Conservation (phyloP, 1,284 basidiomycete species). For the Coniophora puteana region DNA sequence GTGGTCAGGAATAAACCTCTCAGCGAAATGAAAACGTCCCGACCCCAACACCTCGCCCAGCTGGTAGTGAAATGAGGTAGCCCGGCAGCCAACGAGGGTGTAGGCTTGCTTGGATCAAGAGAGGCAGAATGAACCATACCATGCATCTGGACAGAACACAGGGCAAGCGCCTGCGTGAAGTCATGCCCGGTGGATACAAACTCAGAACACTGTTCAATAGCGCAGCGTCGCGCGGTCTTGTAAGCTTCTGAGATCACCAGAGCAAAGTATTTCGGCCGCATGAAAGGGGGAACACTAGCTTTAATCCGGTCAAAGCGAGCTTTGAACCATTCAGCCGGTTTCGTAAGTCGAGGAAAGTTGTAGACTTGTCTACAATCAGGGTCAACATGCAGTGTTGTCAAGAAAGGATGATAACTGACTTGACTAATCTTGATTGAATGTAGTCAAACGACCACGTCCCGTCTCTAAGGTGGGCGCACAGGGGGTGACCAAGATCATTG, state of each 20-base stretch:
- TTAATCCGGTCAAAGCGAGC: constrained; percentile 82
- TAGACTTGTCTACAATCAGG: constrained; percentile 54
- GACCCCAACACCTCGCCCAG: constrained; percentile 97
- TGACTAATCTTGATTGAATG: constrained; percentile 63
- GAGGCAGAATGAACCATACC: constrained; percentile 88
- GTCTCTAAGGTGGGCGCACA: constrained; percentile 82
- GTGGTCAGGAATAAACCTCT: constrained; percentile 91
- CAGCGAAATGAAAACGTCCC: constrained; percentile 93
- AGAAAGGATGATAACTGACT: constrained; percentile 43
- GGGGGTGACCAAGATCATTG: constrained; percentile 90
- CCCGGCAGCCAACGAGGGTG: constrained; percentile 89
- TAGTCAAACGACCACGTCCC: constrained; percentile 93
- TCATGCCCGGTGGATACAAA: constrained; percentile 80
- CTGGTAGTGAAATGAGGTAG: constrained; percentile 87
- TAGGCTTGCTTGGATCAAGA: constrained; percentile 64
- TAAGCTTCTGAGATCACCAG: constrained; percentile 87
- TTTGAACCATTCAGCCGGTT: constrained; percentile 79
- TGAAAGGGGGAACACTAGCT: constrained; percentile 70
- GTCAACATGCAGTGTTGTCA: constrained; percentile 8
- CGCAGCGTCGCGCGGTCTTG: constrained; percentile 79
- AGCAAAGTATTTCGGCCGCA: constrained; percentile 93
- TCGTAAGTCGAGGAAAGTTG: constrained; percentile 62
- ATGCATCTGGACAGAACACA: constrained; percentile 90
- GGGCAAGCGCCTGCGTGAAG: constrained; percentile 87
- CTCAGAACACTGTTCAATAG: constrained; percentile 82